Conservation (phyloP, 495 filamentous ascomycete species). For the Schizothecium vesticola region DNA sequence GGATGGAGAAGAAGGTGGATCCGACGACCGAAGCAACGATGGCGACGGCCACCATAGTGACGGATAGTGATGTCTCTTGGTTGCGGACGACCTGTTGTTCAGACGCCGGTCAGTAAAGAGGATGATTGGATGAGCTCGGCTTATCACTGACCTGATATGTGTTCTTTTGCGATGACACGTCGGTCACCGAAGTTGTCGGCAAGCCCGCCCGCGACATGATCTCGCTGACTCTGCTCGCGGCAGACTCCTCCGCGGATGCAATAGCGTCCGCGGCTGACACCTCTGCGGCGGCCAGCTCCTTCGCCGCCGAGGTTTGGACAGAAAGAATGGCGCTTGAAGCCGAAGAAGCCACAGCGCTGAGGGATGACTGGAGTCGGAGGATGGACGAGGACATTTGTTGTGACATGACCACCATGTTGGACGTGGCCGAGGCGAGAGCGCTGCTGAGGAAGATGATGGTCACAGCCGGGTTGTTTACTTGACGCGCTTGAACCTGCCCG, state of each 20-base stretch:
- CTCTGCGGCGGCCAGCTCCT: constrained; percentile 11
- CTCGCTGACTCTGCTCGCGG: constrained; percentile 13
- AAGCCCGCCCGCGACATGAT: constrained; percentile 1
- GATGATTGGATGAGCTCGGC: neutral
- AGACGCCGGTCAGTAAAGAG: neutral
- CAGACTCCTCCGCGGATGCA: constrained; percentile 9
- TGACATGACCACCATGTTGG: constrained; percentile 8
- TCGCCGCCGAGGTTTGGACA: constrained; percentile 15
- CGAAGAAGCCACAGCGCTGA: constrained; percentile 10
- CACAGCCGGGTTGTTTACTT: constrained; percentile 3
- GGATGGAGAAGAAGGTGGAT: constrained; percentile 18
- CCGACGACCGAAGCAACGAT: constrained; percentile 20
- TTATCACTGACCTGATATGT: constrained; percentile 8
- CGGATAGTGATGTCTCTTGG: constrained; percentile 2
- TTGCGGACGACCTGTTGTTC: neutral
- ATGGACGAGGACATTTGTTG: constrained; percentile 13
- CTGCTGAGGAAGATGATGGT: constrained; percentile 18
- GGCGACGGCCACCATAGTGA: constrained; percentile 12
- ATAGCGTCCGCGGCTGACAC: constrained; percentile 13
- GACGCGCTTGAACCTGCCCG: neutral
- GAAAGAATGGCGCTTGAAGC: constrained; percentile 14
- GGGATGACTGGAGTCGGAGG: constrained; percentile 11
- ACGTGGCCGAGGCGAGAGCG: constrained; percentile 12
- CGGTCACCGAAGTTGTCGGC: neutral
- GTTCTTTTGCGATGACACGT: neutral